Conservation (phyloP, 2,329 filamentous ascomycete genomes). For the Talaromyces piceae region DNA sequence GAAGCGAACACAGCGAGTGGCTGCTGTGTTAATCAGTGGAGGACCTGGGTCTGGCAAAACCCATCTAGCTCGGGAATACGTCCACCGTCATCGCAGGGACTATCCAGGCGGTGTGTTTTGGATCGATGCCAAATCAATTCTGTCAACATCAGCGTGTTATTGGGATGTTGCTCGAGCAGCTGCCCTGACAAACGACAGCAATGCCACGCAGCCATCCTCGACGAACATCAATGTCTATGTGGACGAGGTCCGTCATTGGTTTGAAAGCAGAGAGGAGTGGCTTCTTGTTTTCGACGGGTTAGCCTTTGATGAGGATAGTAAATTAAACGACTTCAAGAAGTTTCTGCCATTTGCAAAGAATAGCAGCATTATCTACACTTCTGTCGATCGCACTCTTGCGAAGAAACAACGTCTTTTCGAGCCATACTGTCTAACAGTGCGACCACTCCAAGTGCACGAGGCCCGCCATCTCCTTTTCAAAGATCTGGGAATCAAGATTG, state of each 20-base stretch:
- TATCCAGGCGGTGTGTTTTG: slow-evolving; percentile 64
- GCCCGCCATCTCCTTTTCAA: slow-evolving; percentile 55
- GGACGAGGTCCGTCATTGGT: slow-evolving; percentile 53
- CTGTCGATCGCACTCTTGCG: slow-evolving; percentile 51
- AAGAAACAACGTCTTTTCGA: slow-evolving; percentile 54
- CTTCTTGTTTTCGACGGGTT: slow-evolving; percentile 61
- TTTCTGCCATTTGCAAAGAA: slow-evolving; percentile 59
- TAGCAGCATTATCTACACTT: slow-evolving; percentile 62
- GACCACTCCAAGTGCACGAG: slow-evolving; percentile 48
- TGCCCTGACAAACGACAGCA: slow-evolving; percentile 40
- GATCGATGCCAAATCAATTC: slow-evolving; percentile 55
- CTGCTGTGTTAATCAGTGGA: slow-evolving; percentile 57
- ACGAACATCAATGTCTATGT: slow-evolving; percentile 45
- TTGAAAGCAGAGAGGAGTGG: slow-evolving; percentile 57
- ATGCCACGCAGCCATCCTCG: slow-evolving; percentile 30
- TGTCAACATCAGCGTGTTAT: slow-evolving; percentile 55
- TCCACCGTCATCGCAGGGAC: slow-evolving; percentile 51
- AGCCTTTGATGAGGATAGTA: slow-evolving; percentile 51
- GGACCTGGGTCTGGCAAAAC: slow-evolving; percentile 63
- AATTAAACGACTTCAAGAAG: slow-evolving; percentile 43
- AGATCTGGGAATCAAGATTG: slow-evolving; percentile 53
- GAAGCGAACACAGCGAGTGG: slow-evolving; percentile 51
- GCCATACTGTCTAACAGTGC: slow-evolving; percentile 52
- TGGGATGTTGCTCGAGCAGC: slow-evolving; percentile 59
- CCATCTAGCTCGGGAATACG: slow-evolving; percentile 60